Evolutionary conservation across 2,329 filamentous ascomycete genomes (phyloP), one percentile per base, ranked within the genome.

Genomic region (Pseudocercospora ulei): DNA sequence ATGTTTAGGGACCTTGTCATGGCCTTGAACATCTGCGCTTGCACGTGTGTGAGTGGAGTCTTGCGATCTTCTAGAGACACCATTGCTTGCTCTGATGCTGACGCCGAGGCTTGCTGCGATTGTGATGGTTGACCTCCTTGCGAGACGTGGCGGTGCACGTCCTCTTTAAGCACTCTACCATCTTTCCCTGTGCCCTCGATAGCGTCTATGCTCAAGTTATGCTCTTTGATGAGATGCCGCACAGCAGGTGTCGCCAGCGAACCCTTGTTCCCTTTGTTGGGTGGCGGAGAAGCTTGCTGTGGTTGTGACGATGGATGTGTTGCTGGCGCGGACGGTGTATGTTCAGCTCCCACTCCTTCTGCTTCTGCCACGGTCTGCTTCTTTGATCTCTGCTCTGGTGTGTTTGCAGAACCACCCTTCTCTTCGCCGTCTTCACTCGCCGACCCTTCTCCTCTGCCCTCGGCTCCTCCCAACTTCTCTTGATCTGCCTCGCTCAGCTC

Each of bases 1-100:
- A 95, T 96, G 35, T 65, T 75, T 47, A 98, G 72, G 2, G 88
- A 95, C 42, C 78, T 78, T 8, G 88, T 95, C 90, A 98, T 98
- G 44, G 78, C 74, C 67, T 92, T 95, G 76, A 94, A 96, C 90
- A 98, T 98, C 58, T 85, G 81, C 23, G 75, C 71, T 65, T 96
- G 88, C 8, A 83, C 81, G 23, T 78, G 79, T 7, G 83, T 83
- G 45, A 98, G 68, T 41, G 74, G 67, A 19, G 80, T 70, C 1
- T 69, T 63, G 5, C 77, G 81, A 62, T 96, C 90, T 38, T 69
- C 65, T 8, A 61, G 51, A 20, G 63, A 56, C 28, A 55, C 45
- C 7, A 50, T 38, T 5, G 63, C 53, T 13, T 60, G 51, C 45
- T 61, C 49, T 33, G 59, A 34, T 12, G 60, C 44, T 13, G 61